Base-by-base conservation (phyloP, 768 basidiomycete species). In the Exidia glandulosa region DNA sequence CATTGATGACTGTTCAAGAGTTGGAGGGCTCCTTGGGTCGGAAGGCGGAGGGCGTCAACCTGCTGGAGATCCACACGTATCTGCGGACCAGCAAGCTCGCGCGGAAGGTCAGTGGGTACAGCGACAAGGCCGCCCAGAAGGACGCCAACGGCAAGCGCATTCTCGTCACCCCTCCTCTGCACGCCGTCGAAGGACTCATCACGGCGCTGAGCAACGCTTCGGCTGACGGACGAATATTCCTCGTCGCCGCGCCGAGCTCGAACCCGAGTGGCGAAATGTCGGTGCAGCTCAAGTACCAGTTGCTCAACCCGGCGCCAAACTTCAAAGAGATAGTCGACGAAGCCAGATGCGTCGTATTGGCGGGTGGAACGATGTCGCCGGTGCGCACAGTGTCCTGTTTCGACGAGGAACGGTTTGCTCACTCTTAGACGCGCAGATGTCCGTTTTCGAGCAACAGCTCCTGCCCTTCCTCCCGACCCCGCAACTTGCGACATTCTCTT, bases 301-400 rank as follows among this genome's bases (percentile, higher is more conserved):
- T 93, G 23, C 80, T 99, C 27, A 97, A 98, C 66, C 94, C 96
- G 1, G 82, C 90, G 1, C 87, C 90, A 5, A 79, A 85, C 60
- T 98, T 98, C 67, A 75, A 79, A 59, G 88, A 91, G n/a, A 81
- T 97, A 5, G 82, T 91, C 1, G 84, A 92, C 23, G 76, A 79
- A 29, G 91, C 94, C 1, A 76, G 91, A 36, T 81, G 88, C 2
- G 85, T 98, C n/a, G 74, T 98, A 31, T 76, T 99, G 37, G 95
- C 96, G 7, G 95, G 95, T 9, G 95, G 95, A 3, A 99, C 95
- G 0, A 97, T 99, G 96, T 92, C 93, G 6, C 95, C 95, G n/a
- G 92, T 96, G 58, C 57, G 77, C 25, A 65, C 45, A 63, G 47
- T 25, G 27, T 54, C 47, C 31, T 13, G 50, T 16, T 4, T 29